Base-by-base conservation (phyloP, 495 filamentous ascomycete species). In the Aspergillus asperescens region DNA sequence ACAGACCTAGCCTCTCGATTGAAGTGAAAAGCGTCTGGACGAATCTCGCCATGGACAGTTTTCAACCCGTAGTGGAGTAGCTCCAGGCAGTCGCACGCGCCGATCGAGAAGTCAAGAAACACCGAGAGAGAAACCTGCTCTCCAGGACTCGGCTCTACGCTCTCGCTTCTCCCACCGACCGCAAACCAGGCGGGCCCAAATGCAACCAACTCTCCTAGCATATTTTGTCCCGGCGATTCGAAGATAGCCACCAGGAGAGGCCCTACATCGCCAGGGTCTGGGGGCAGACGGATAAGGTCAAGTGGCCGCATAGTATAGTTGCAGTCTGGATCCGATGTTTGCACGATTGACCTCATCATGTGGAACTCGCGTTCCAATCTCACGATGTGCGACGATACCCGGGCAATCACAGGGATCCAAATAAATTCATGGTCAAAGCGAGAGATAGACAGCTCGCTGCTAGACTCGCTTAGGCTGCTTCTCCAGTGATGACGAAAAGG, bases 61-160 rank as follows among this genome's bases (percentile, higher is more conserved):
- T 84, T 82, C 32, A 89, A 77, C 1, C 87, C 85, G 69, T 95
- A 87, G 58, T 96, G 90, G 12, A 96, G 61, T 23, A 93, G 83
- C 64, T 96, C 90, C 35, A 90, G 62, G 60, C 89, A 93, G 60
- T 92, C 84, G 13, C 85, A 81, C 6, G 89, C 88, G 20, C 89
- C 89, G 50, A 95, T 84, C 12, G 89, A 90, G 63, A 96, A 95
- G 59, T 92, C 87, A 2, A 96, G 77, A 62, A 95, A 96, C 7
- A 78, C 73, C 23, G 82, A 68, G 10, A 95, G 71, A 48, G 86
- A 80, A 8, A 92, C 77, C 23, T 81, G 81, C 40, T 79, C 73
- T 3, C 75, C 74, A 3, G 83, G 75, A 4, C 64, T 75, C 37
- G 71, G 59, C 18, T 77, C 72, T 61, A 72, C 77, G 48, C 77